A percentile compares a stretch with the other conserved stretches of the same genome.
Conservation (phyloP, 2,329 filamentous ascomycete genomes). For the Penicillium hesseltinei region DNA sequence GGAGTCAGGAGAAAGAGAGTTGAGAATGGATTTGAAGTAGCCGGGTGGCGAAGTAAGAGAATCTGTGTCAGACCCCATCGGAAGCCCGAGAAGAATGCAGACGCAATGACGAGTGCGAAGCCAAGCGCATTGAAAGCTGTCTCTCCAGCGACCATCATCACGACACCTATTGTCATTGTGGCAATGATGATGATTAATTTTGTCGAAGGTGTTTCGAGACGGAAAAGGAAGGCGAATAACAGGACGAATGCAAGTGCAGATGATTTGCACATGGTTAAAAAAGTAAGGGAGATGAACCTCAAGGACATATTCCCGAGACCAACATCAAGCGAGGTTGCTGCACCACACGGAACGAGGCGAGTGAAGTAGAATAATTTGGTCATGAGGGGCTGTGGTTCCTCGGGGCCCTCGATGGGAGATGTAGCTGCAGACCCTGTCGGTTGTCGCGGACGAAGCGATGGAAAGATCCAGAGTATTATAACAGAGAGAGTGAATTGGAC, state of each 20-base stretch:
- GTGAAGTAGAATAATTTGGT: constrained; percentile 88
- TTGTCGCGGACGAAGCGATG: constrained; percentile 70
- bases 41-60: constrained; percentile 85
- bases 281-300: constrained; percentile 93
- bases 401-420: constrained; percentile 49
- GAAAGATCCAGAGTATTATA: constrained; percentile 76
- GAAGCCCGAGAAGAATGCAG: constrained; percentile 93
- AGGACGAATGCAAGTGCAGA: constrained; percentile 94
- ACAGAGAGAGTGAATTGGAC: constrained; percentile 84
- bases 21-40: constrained; percentile 93
- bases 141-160: constrained; percentile 98
- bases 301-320: constrained; percentile 93
- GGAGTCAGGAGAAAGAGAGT: constrained; percentile 97
- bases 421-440: constrained; percentile 25
- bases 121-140: constrained; percentile 82
- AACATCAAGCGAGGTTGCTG: constrained; percentile 91
- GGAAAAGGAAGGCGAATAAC: constrained; percentile 90
- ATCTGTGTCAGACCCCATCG: constrained; percentile 99
- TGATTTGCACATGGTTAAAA: constrained; percentile 99
- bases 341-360: constrained; percentile 85
- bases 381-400: constrained; percentile 63
- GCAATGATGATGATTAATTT: constrained; percentile 82
- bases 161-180: constrained; percentile 86
- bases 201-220: constrained; percentile 82
- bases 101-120: constrained; percentile 88